These are phyloP conservation scores for Phytophthora melonis DNA, from an alignment of 352 stramenopile genomes.

Conservation along the genomic window DNA sequence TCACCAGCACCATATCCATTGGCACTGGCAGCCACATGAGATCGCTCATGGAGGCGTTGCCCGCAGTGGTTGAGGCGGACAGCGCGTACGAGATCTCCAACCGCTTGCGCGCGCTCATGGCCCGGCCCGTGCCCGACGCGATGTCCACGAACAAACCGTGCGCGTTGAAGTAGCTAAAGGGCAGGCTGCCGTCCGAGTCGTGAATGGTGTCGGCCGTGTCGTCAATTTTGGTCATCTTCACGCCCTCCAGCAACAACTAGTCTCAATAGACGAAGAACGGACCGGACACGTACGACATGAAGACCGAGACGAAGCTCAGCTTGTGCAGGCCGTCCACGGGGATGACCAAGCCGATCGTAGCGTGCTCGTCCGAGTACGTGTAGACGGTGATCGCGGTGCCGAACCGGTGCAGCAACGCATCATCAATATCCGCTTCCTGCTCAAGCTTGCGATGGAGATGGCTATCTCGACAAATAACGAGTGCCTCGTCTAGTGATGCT, in stretches of 20 bases:
- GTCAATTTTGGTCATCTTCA: constrained; percentile 69
- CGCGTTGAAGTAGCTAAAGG: constrained; percentile 47
- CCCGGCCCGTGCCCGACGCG: constrained; percentile 73
- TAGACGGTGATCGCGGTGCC: constrained; percentile 51
- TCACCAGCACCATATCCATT: constrained; percentile 65
- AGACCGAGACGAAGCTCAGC: constrained; percentile 70
- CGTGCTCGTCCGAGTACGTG: constrained; percentile 39
- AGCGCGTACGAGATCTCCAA: constrained; percentile 67
- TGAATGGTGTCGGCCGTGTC: constrained; percentile 60
- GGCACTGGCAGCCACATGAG: constrained; percentile 61
- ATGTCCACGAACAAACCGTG: constrained; percentile 77
- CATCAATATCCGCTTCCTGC: constrained; percentile 50
- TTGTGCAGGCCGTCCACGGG: constrained; percentile 75
- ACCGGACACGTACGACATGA: constrained; percentile 77
- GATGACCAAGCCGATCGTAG: constrained; percentile 47
- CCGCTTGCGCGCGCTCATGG: constrained; percentile 73
- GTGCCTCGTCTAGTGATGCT: background rate
- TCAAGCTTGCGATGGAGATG: constrained; percentile 54
- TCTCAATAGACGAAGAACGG: constrained; percentile 75
- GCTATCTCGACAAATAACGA: constrained; percentile 47
- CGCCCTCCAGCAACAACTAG: constrained; percentile 45
- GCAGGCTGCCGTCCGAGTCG: constrained; percentile 49
- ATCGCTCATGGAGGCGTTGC: constrained; percentile 63
- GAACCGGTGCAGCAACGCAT: constrained; percentile 63
- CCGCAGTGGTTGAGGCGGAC: constrained; percentile 45